Evolutionary conservation across 306 rosid species (phyloP).

Genomic region (Trichosanthes cucumerina): DNA sequence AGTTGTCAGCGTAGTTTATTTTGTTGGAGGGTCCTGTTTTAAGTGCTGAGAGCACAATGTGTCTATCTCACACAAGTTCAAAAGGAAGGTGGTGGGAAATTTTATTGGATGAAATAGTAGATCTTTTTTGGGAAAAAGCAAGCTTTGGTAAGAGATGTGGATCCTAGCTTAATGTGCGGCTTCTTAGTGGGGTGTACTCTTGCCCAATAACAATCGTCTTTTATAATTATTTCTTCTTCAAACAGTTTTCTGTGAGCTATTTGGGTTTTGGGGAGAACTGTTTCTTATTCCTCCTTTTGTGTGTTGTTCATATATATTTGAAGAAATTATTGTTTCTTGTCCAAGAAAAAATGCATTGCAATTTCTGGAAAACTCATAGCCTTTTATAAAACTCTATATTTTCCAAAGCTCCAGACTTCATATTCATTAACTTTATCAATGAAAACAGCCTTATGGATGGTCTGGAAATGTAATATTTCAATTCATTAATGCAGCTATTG

Average conservation of each 20-base stretch:
- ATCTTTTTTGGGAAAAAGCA: neutral
- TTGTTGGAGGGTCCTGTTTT: neutral
- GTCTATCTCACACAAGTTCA: neutral
- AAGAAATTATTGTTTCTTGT: neutral
- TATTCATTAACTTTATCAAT: neutral
- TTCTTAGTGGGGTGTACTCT: neutral
- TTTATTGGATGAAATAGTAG: neutral
- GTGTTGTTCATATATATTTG: neutral
- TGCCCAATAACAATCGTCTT: neutral
- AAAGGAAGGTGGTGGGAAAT: neutral
- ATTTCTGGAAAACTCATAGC: neutral
- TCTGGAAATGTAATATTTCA: slow-evolving; percentile 14
- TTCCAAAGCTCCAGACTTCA: neutral
- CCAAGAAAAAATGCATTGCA: neutral
- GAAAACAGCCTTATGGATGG: neutral
- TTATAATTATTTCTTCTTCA: neutral
- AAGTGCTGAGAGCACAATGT: neutral
- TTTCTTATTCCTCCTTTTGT: neutral
- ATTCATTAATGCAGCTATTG: slow-evolving; percentile 42
- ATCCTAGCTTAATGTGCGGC: neutral
- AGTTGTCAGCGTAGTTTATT: neutral
- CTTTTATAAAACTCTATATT: neutral
- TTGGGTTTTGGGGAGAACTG: neutral
- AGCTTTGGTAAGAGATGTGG: neutral
- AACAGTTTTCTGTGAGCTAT: neutral